phyloP scores from a whole-genome alignment of 345 rosid genomes.

The Passiflora organensis region DNA sequence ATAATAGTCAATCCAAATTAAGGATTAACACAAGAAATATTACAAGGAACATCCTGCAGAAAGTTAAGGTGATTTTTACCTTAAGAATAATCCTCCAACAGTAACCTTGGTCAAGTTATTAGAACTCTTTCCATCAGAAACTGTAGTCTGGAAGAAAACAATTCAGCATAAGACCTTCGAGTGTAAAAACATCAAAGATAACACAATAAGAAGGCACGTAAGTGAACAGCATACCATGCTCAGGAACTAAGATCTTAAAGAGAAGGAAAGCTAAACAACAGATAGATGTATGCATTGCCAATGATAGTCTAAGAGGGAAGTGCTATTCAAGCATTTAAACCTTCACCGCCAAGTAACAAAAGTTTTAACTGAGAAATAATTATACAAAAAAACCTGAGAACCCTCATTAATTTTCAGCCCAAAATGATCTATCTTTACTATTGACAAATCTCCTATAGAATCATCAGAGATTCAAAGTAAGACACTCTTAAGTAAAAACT shows the following conservation, averaged over 20 bases:
- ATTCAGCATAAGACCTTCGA: slow-evolving; percentile 17
- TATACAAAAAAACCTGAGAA: no score
- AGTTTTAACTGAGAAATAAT: no score
- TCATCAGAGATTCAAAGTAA: no score
- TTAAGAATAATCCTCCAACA: slow-evolving; percentile 80
- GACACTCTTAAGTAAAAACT: no score
- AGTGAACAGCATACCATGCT: not conserved
- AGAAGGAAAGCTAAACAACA: not conserved
- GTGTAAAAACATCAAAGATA: not conserved
- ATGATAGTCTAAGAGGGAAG: no score
- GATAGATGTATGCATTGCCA: not conserved
- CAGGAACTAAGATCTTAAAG: slow-evolving; percentile 3
- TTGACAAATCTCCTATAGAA: no score
- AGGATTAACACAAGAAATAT: not conserved
- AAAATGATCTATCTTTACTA: no score
- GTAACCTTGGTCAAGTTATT: slow-evolving; percentile 67
- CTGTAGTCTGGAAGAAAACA: slow-evolving; percentile 66
- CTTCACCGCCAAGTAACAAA: no score
- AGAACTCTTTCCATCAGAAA: slow-evolving; percentile 76
- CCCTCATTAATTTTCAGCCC: no score
- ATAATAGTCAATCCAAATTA: not conserved
- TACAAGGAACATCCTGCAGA: not conserved
- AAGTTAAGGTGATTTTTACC: slow-evolving; percentile 35
- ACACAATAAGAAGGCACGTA: not conserved
- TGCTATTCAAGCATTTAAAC: no score